Evolutionary conservation across 441 rosid genomes (phyloP).

Genomic region (Euphorbia celastroides): DNA sequence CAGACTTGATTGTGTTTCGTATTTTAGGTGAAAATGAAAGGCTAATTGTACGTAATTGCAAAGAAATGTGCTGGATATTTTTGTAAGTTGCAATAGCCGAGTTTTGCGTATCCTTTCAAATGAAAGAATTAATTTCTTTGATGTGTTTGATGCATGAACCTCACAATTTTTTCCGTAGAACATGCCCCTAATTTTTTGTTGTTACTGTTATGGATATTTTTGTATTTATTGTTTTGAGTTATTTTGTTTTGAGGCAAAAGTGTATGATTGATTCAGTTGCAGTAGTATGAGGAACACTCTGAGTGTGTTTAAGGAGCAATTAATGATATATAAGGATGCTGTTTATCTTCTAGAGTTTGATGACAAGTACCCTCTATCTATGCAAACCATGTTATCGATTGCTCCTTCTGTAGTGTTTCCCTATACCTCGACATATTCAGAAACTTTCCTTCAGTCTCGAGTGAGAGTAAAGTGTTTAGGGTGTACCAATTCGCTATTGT

Average conservation of each 20-base stretch:
- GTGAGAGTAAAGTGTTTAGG: conserved; percentile 43
- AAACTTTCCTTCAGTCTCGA: conserved; percentile 27
- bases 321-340: not conserved
- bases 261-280: not conserved
- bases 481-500: conserved; percentile 30
- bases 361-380: conserved; percentile 13
- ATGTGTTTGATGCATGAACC: too few relatives aligned
- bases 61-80: not conserved
- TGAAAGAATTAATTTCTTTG: too few relatives aligned
- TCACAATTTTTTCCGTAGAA: too few relatives aligned
- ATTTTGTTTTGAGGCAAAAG: not conserved
- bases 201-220: not conserved
- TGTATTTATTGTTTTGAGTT: not conserved
- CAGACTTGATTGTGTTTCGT: not conserved
- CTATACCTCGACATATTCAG: conserved; percentile 18
- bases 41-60: not conserved
- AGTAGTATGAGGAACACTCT: conserved; percentile 2
- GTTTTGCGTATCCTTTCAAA: too few relatives aligned
- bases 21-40: not conserved
- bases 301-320: not conserved
- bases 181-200: not conserved
- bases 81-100: too few relatives aligned
- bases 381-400: conserved; percentile 32
- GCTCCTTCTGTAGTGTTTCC: conserved; percentile 26
- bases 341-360: too few relatives aligned